phyloP scores from a whole-genome alignment of 331 rosid genomes.

The Stylosanthes scabra region DNA sequence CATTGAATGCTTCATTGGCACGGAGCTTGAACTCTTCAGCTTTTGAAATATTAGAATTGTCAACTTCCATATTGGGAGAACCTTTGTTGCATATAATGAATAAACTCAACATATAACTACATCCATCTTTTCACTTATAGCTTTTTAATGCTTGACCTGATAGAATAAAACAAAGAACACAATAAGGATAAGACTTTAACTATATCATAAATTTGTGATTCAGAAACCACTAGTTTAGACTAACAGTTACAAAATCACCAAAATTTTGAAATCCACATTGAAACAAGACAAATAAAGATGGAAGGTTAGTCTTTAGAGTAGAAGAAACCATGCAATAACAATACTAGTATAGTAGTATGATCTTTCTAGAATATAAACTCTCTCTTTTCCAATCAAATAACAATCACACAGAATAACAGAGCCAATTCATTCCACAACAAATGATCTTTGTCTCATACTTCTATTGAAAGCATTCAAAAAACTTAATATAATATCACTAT shows the following conservation, averaged over 20 bases:
- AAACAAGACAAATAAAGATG: neutral
- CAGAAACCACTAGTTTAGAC: too few species aligned
- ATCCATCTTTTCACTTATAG: conserved; percentile 25
- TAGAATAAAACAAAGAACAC: conserved; percentile 26
- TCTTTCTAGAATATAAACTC: neutral
- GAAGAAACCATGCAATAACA: too few species aligned
- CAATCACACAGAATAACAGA: neutral
- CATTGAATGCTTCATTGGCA: conserved; percentile 93
- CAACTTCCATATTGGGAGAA: conserved; percentile 64
- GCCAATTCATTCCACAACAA: neutral
- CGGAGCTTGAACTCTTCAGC: conserved; percentile 86
- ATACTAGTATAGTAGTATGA: too few species aligned
- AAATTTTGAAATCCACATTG: neutral
- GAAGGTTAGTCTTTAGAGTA: too few species aligned
- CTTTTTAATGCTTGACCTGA: conserved; percentile 37
- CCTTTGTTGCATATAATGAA: conserved; percentile 41
- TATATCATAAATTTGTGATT: too few species aligned
- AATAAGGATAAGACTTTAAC: conserved; percentile 2
- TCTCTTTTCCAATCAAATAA: conserved; percentile 1
- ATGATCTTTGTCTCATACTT: neutral
- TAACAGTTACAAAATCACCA: neutral
- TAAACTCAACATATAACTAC: conserved; percentile 48
- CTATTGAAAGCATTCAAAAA: neutral
- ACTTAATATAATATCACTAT: conserved; percentile 10
- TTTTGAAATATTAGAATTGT: conserved; percentile 53